Evolutionary conservation across 345 rosid genomes (phyloP).

Genomic region (Aegle marmelos): DNA sequence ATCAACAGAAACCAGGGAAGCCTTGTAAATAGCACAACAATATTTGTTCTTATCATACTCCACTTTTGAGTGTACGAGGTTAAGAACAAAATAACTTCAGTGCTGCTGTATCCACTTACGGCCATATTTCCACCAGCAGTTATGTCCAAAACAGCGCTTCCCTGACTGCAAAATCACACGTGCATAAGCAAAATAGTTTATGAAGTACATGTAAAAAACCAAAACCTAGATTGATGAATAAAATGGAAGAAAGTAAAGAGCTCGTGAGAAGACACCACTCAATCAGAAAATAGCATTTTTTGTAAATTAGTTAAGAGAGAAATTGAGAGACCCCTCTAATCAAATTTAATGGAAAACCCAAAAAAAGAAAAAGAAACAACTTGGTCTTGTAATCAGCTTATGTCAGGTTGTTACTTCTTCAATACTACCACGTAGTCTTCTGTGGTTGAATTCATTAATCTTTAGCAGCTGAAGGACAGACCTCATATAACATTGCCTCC

Average conservation of each 20-base stretch:
- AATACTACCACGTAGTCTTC: not conserved
- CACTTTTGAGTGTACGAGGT: not conserved
- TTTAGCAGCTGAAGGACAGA: not conserved
- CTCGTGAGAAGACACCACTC: not conserved
- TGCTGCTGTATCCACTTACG: slow-evolving; percentile 38
- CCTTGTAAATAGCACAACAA: not conserved
- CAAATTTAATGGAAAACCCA: not conserved
- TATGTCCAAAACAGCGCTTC: slow-evolving; percentile 73
- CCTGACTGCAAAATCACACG: slow-evolving; percentile 50
- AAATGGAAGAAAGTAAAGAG: not conserved
- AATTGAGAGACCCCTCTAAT: not conserved
- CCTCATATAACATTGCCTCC: not conserved
- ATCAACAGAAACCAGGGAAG: not conserved
- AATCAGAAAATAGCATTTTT: not conserved
- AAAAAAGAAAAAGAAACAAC: not conserved
- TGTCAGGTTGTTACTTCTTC: not conserved
- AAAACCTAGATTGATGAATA: not conserved
- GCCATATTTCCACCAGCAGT: slow-evolving; percentile 75
- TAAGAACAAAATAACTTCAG: not conserved
- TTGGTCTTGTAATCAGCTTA: not conserved
- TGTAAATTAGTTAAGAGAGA: not conserved
- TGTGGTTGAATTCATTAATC: not conserved
- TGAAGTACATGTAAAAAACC: slow-evolving; percentile 6
- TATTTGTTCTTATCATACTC: not conserved
- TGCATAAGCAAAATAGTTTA: slow-evolving; percentile 12